These are phyloP conservation scores for Dryadomyces quercus-mongolicae DNA, from an alignment of 2,329 filamentous ascomycete species.

Conservation along the genomic window DNA sequence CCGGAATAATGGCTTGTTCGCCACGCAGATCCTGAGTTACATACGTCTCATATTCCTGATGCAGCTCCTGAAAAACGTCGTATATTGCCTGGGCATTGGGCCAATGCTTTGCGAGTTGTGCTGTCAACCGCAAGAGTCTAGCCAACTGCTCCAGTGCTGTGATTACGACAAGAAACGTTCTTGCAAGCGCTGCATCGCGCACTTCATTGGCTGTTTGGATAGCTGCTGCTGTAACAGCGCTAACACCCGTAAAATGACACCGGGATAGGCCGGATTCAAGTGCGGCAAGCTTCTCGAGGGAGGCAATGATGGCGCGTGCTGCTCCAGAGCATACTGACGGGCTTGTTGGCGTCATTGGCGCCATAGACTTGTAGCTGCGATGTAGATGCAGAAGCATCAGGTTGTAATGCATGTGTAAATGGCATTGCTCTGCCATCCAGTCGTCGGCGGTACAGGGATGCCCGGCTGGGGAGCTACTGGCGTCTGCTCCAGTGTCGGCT, in stretches of 20 bases:
- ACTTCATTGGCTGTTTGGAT: constrained; percentile 4
- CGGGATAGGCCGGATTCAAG: neutral
- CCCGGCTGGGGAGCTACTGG: neutral
- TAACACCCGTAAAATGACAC: constrained; percentile 2
- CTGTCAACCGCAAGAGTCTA: neutral
- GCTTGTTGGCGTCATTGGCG: neutral
- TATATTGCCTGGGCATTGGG: constrained; percentile 2
- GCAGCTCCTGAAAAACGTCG: constrained; percentile 3
- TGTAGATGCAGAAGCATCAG: constrained; percentile 1
- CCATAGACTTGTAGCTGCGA: neutral
- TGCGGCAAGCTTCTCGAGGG: neutral
- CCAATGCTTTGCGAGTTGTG: constrained; percentile 1
- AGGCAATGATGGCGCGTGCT: neutral
- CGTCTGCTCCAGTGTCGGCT: neutral
- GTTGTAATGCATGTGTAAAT: constrained; percentile 1
- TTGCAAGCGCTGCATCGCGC: neutral
- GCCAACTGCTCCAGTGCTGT: neutral
- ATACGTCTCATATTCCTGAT: constrained; percentile 4
- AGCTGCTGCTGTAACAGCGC: constrained; percentile 1
- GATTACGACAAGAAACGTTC: neutral
- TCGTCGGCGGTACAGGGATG: neutral
- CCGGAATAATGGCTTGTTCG: constrained; percentile 1
- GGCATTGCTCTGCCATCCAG: neutral
- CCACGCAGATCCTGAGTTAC: constrained; percentile 1
- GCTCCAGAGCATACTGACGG: neutral